Base-by-base conservation (phyloP, 192 early-diverging fungal species). In the Geosiphon pyriformis region DNA sequence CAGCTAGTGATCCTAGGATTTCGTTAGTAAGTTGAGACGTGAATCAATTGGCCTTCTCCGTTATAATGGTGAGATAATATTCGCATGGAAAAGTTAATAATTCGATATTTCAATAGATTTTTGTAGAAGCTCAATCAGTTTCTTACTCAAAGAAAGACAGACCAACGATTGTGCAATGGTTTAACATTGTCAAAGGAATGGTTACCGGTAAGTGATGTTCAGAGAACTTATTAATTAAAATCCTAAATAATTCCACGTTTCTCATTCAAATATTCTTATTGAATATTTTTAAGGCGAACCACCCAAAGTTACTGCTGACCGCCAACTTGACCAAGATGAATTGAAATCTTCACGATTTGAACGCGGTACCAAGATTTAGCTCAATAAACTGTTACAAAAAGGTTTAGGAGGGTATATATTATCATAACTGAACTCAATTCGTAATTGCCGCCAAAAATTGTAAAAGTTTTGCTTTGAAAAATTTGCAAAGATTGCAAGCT, bases 1-100 rank as follows among this genome's bases (percentile, higher is more conserved):
- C 70, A 10, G 51, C 79, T 12, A 59, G 61, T 22, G 80, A 81
- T 72, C 80, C 80, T 27, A 76, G 80, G 2, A 68, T 81, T 47
- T 65, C 59, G 2, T 59, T 80, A 23, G 53, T 55, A 29, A 22
- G 53, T 55, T 11, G 20, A 20, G 11, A 55, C 8, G 20, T 54
- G 46, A 47, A 47, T 12, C 46, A 47, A 18, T 47, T 49, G 1
- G 48, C 22, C 17, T 0, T 49, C 1, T 20, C 17, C 37, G 15
- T 42, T 42, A 42, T 42, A 42, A 42, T 42, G 15, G 12, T 20
- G 20, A 22, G 11, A 55, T 23, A 54, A 26, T 2, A 20, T 2
- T 12, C 23, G 12, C 12, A 55, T 12, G 20, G 6, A 54, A 55
- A 20, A 12, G 12, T 12, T 55, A 26, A 26, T 2, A 22, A 26